A percentile compares a stretch with the other conserved stretches of the same genome.
phyloP scores from a whole-genome alignment of 2,329 filamentous ascomycete species.

The Elsinoe fawcettii region DNA sequence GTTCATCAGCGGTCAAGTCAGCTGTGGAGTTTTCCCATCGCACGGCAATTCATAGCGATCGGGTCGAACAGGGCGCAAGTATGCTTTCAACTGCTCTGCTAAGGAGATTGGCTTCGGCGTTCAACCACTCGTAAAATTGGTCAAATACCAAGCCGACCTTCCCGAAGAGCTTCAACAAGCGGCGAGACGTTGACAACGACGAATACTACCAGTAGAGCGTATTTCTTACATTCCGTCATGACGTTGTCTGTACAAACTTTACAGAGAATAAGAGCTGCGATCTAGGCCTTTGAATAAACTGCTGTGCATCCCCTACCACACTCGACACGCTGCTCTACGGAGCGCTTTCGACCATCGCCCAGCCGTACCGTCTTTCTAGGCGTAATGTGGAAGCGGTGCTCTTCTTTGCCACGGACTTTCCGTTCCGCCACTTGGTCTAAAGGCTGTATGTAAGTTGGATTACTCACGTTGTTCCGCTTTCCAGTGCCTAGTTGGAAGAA shows the following conservation, averaged over 20 bases:
- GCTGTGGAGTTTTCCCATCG: not conserved
- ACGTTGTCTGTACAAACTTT: slow-evolving; percentile 4
- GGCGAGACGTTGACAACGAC: not conserved
- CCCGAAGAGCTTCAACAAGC: not conserved
- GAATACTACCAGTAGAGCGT: not conserved
- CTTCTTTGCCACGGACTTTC: slow-evolving; percentile 55
- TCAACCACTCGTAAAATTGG: not conserved
- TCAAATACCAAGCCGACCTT: not conserved
- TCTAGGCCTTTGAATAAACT: slow-evolving; percentile 62
- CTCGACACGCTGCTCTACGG: slow-evolving; percentile 77
- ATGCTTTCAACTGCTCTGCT: not conserved
- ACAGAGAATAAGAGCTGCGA: slow-evolving; percentile 15
- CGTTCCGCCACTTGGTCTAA: slow-evolving; percentile 59
- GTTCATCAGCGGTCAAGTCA: not conserved
- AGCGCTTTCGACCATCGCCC: slow-evolving; percentile 58
- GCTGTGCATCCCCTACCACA: slow-evolving; percentile 76
- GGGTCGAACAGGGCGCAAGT: not conserved
- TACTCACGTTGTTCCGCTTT: slow-evolving; percentile 69
- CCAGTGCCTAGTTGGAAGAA: slow-evolving; percentile 88
- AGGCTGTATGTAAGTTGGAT: slow-evolving; percentile 71
- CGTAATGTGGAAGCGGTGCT: slow-evolving; percentile 72
- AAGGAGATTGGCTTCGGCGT: not conserved
- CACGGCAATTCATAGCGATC: not conserved
- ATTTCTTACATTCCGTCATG: slow-evolving; percentile 3
- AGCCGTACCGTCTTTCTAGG: slow-evolving; percentile 64